Percentiles rank a stretch among this genome's conserved stretches.
phyloP scores from a whole-genome alignment of 2,329 filamentous ascomycete genomes.

The Diaporthe caulivora region DNA sequence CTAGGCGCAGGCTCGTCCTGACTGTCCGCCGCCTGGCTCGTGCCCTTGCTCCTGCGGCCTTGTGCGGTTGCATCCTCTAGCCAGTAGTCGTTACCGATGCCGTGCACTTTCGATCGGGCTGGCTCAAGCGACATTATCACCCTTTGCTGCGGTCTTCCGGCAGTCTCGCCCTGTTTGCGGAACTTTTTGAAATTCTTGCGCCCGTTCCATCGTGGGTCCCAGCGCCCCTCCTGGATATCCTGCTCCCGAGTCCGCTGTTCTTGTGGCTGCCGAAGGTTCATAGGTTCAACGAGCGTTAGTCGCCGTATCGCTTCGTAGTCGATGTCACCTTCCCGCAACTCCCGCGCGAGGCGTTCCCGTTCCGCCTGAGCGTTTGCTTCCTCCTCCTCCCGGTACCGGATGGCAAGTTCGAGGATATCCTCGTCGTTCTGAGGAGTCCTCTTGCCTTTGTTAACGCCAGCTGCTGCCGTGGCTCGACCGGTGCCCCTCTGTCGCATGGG shows the following conservation, averaged over 20 bases:
- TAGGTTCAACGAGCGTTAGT: conserved; percentile 81
- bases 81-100: conserved; percentile 84
- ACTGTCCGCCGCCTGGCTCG: conserved; percentile 34
- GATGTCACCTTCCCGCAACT: conserved; percentile 69
- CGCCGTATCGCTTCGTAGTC: conserved; percentile 80
- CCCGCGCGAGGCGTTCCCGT: conserved; percentile 62
- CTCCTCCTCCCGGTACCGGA: conserved; percentile 71
- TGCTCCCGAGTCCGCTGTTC: conserved; percentile 58
- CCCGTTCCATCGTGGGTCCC: conserved; percentile 93
- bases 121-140: conserved; percentile 80
- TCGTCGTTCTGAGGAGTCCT: conserved; percentile 31
- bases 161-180: conserved; percentile 65
- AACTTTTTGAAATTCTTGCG: conserved; percentile 97
- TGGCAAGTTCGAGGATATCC: conserved; percentile 77
- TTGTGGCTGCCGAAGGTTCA: conserved; percentile 68
- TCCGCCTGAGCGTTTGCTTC: conserved; percentile 72
- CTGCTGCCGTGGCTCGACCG: conserved; percentile 52
- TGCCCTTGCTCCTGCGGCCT: conserved; percentile 43
- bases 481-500: conserved; percentile 40
- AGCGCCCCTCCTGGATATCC: conserved; percentile 69
- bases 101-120: conserved; percentile 77
- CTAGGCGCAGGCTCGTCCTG: conserved; percentile 16
- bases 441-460: conserved; percentile 58
- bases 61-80: conserved; percentile 63
- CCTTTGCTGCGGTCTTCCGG: conserved; percentile 47